Evolutionary conservation across 1,284 basidiomycete species (phyloP).

Genomic region (Mycena sp.): DNA sequence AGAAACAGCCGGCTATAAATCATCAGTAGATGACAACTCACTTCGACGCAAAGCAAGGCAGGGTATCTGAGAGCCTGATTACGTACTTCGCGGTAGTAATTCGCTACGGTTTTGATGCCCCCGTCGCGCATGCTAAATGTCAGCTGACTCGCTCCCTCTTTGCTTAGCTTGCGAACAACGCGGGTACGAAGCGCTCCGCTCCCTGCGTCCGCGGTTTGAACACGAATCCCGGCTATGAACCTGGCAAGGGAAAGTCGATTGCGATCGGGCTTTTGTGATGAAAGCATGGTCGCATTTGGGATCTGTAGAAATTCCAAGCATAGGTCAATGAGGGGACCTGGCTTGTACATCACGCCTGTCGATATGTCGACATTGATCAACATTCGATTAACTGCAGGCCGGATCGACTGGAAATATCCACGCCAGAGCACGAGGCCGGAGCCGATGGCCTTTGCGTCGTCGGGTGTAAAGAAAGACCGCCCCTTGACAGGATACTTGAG

Average conservation of each 20-base stretch:
- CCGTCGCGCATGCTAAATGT: slow-evolving; percentile 57
- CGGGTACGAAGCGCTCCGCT: slow-evolving; percentile 39
- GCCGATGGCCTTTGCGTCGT: slow-evolving; percentile 58
- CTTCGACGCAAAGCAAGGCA: slow-evolving; percentile 61
- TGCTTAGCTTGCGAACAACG: slow-evolving; percentile 55
- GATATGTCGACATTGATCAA: slow-evolving; percentile 72
- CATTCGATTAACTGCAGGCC: slow-evolving; percentile 62
- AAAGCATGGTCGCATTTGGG: slow-evolving; percentile 34
- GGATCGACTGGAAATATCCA: slow-evolving; percentile 68
- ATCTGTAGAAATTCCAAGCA: slow-evolving; percentile 55
- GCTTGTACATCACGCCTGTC: slow-evolving; percentile 69
- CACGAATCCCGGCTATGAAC: slow-evolving; percentile 44
- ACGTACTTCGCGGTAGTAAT: slow-evolving; percentile 57
- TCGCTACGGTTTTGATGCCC: slow-evolving; percentile 53
- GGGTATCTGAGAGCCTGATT: slow-evolving; percentile 54
- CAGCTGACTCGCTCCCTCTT: slow-evolving; percentile 49
- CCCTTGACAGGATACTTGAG: slow-evolving; percentile 66
- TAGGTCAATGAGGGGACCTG: slow-evolving; percentile 48
- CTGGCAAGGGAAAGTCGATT: slow-evolving; percentile 45
- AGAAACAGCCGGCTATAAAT: not conserved
- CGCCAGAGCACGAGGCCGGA: slow-evolving; percentile 63
- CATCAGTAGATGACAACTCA: slow-evolving; percentile 33
- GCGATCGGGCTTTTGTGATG: slow-evolving; percentile 43
- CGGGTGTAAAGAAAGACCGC: slow-evolving; percentile 67
- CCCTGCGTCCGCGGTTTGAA: slow-evolving; percentile 40